Evolutionary conservation across 805 yeast genomes (phyloP).

Genomic region (Candida krabiensis): DNA sequence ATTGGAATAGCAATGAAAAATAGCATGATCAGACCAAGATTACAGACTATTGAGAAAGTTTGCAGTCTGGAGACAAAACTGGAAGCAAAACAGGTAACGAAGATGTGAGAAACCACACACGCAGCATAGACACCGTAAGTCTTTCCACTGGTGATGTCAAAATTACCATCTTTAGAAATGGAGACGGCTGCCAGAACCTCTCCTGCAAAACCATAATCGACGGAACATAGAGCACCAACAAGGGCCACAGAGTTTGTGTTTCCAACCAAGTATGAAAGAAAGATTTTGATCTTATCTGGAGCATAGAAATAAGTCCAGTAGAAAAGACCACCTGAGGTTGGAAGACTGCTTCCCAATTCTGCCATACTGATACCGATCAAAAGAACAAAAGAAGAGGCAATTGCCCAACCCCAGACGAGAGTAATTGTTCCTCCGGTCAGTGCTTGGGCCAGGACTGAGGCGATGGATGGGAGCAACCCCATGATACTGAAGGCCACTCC

Average conservation of each 20-base stretch:
- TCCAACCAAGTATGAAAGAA: slow-evolving; percentile 43
- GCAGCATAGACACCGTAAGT: slow-evolving; percentile 47
- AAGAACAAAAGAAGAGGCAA: slow-evolving; percentile 49
- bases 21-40: slow-evolving; percentile 36
- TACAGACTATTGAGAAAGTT: slow-evolving; percentile 38
- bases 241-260: slow-evolving; percentile 45
- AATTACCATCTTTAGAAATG: slow-evolving; percentile 40
- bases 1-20: slow-evolving; percentile 48
- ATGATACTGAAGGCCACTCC: slow-evolving; percentile 65
- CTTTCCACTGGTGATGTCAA: slow-evolving; percentile 38
- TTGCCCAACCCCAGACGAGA: slow-evolving; percentile 50
- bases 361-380: slow-evolving; percentile 59
- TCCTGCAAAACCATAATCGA: slow-evolving; percentile 44
- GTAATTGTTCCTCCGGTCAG: slow-evolving; percentile 60
- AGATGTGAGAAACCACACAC: slow-evolving; percentile 38
- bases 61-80: slow-evolving; percentile 41
- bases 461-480: slow-evolving; percentile 64
- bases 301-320: slow-evolving; percentile 49
- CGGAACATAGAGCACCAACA: slow-evolving; percentile 42
- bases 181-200: slow-evolving; percentile 45
- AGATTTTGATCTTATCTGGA: slow-evolving; percentile 37
- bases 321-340: slow-evolving; percentile 64
- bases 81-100: slow-evolving; percentile 39
- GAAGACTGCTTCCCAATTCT: slow-evolving; percentile 59
- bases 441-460: slow-evolving; percentile 55